These are phyloP conservation scores for Dactylonectria macrodidyma DNA, from an alignment of 2,329 filamentous ascomycete species.

Conservation along the genomic window DNA sequence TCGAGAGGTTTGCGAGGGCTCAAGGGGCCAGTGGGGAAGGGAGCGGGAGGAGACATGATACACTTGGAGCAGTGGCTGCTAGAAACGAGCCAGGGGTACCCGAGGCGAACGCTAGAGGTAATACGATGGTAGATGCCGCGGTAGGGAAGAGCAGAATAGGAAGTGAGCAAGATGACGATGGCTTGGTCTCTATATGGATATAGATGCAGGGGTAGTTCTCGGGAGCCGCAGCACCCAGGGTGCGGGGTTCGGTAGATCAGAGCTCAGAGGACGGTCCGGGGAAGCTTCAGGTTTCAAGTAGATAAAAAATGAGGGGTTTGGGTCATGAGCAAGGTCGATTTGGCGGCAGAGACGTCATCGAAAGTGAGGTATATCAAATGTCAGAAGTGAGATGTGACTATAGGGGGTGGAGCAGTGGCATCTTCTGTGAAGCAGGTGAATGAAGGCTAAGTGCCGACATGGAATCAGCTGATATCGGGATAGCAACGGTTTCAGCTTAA, in stretches of 20 bases:
- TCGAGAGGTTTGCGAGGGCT: not conserved
- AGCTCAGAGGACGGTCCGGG: not conserved
- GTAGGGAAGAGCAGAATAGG: conserved; percentile 3
- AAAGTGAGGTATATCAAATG: not conserved
- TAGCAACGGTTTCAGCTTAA: too few relatives aligned
- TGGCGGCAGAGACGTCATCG: not conserved
- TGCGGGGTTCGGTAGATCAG: not conserved
- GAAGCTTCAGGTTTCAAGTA: not conserved
- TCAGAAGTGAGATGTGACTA: too few relatives aligned
- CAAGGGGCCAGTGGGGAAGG: not conserved
- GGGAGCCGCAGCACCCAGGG: not conserved
- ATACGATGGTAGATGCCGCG: not conserved
- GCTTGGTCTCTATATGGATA: conserved; percentile 2
- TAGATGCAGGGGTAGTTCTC: not conserved
- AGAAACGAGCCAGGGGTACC: not conserved
- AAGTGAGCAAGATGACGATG: not conserved
- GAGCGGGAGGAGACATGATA: not conserved
- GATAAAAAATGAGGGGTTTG: not conserved
- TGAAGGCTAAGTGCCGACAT: too few relatives aligned
- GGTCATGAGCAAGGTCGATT: not conserved
- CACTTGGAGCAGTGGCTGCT: conserved; percentile 19
- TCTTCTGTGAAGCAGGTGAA: too few relatives aligned
- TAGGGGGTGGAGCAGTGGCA: too few relatives aligned
- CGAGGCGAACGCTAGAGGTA: not conserved
- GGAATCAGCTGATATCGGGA: too few relatives aligned